Conservation (phyloP, 1,284 basidiomycete genomes). For the Rhodotorula sp. region DNA sequence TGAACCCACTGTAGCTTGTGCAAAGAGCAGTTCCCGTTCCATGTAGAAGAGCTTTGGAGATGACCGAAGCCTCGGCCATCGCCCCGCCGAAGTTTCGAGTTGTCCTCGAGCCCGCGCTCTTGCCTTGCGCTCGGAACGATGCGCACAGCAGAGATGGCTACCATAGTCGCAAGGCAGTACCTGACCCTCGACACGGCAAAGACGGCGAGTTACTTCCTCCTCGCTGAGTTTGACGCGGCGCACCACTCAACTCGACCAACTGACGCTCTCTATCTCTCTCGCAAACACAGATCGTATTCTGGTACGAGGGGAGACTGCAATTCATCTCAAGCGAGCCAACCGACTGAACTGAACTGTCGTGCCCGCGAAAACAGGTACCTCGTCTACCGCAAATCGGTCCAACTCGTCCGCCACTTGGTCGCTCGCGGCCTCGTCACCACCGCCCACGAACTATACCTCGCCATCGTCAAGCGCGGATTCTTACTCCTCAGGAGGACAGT, state of each 20-base stretch:
- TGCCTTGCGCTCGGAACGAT: not conserved
- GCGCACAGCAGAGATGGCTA: not conserved
- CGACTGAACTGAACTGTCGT: too few species aligned
- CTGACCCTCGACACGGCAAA: conserved; percentile 38
- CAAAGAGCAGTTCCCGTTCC: too few species aligned
- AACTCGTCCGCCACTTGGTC: conserved; percentile 33
- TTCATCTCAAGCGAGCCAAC: not conserved
- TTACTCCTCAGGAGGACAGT: conserved; percentile 55
- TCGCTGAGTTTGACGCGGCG: too few species aligned
- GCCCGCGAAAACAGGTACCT: conserved; percentile 33
- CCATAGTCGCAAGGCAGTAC: not conserved
- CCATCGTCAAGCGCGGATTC: conserved; percentile 26
- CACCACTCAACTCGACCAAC: too few species aligned
- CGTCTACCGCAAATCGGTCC: conserved; percentile 29
- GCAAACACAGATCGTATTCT: not conserved
- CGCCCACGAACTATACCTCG: conserved; percentile 33
- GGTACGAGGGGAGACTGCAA: not conserved
- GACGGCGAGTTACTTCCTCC: conserved; percentile 20
- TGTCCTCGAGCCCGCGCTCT: not conserved
- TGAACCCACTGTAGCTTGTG: too few species aligned
- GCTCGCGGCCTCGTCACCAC: conserved; percentile 38
- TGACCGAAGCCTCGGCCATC: not conserved
- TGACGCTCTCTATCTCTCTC: not conserved
- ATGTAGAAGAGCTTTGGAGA: too few species aligned
- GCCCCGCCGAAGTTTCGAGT: not conserved